Percentiles rank a stretch among this genome's conserved stretches.
Conservation (phyloP, 768 basidiomycete species). For the Rhizopogon sp. region DNA sequence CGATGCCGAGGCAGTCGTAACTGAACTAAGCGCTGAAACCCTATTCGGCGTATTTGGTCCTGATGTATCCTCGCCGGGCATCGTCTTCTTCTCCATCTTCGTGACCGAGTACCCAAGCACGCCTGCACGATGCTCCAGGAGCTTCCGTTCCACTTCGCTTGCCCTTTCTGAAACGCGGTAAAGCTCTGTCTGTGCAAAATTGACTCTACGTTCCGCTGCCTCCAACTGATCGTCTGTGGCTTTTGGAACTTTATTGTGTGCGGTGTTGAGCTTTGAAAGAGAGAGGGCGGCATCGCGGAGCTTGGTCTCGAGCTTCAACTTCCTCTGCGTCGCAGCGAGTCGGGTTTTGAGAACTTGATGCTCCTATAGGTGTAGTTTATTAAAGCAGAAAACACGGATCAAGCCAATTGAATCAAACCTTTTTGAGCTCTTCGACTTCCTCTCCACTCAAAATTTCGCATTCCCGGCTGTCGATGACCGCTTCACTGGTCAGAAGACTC, state of each 20-base stretch:
- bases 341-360: conserved; percentile 65
- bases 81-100: conserved; percentile 55
- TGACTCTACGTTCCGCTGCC: conserved; percentile 68
- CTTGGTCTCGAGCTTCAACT: conserved; percentile 76
- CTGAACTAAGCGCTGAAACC: conserved; percentile 48
- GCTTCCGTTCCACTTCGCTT: conserved; percentile 53
- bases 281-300: conserved; percentile 84
- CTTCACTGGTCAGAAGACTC: conserved; percentile 88
- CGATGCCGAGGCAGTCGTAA: conserved; percentile 37
- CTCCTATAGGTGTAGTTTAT: conserved; percentile 45
- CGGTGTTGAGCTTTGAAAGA: conserved; percentile 60
- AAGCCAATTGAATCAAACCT: conserved; percentile 40
- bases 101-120: conserved; percentile 72
- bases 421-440: conserved; percentile 66
- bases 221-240: conserved; percentile 70
- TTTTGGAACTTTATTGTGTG: conserved; percentile 53
- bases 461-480: conserved; percentile 84
- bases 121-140: conserved; percentile 80
- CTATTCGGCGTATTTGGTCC: conserved; percentile 50
- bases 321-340: conserved; percentile 61
- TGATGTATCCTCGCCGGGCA: conserved; percentile 31
- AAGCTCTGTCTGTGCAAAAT: conserved; percentile 64
- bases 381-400: conserved; percentile 7
- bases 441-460: conserved; percentile 74
- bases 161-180: conserved; percentile 62